Evolutionary conservation across 1,284 basidiomycete genomes (phyloP).

Genomic region (Dichomitus squalens): DNA sequence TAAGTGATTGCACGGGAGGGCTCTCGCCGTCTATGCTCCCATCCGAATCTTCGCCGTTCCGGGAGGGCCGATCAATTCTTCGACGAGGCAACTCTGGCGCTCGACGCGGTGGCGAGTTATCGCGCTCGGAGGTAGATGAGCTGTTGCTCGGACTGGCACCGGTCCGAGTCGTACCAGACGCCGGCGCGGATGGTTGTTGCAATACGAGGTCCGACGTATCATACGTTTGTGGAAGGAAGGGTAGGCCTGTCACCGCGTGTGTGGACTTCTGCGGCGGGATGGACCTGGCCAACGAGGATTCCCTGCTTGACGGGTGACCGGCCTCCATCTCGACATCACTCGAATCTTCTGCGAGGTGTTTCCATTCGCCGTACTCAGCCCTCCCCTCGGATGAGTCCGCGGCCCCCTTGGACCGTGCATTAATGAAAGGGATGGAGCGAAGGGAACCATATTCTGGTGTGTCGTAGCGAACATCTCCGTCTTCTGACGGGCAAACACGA

Average conservation of each 20-base stretch:
- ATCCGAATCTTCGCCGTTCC: not conserved
- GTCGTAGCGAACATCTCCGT: not conserved
- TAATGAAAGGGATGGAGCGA: not conserved
- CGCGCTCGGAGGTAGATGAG: not conserved
- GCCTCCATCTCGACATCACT: constrained; percentile 20
- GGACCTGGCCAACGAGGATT: constrained; percentile 15
- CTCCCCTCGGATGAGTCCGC: constrained; percentile 1
- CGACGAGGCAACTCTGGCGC: not conserved
- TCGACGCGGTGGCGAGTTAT: not conserved
- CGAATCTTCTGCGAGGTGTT: constrained; percentile 15
- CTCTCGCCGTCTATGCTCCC: not conserved
- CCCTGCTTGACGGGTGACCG: constrained; percentile 14
- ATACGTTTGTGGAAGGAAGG: constrained; percentile 15
- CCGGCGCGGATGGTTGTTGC: not conserved
- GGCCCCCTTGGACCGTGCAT: not conserved
- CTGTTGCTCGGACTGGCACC: constrained; percentile 1
- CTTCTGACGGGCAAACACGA: not conserved
- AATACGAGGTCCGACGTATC: constrained; percentile 12
- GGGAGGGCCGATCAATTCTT: not conserved
- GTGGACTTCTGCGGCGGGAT: constrained; percentile 5
- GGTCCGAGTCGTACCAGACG: constrained; percentile 7
- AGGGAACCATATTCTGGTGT: not conserved
- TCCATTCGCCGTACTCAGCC: constrained; percentile 22
- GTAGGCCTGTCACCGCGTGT: constrained; percentile 5
- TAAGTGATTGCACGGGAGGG: not conserved